These are phyloP conservation scores for Termitomyces sp. DNA, from an alignment of 768 basidiomycete species.

Conservation along the genomic window DNA sequence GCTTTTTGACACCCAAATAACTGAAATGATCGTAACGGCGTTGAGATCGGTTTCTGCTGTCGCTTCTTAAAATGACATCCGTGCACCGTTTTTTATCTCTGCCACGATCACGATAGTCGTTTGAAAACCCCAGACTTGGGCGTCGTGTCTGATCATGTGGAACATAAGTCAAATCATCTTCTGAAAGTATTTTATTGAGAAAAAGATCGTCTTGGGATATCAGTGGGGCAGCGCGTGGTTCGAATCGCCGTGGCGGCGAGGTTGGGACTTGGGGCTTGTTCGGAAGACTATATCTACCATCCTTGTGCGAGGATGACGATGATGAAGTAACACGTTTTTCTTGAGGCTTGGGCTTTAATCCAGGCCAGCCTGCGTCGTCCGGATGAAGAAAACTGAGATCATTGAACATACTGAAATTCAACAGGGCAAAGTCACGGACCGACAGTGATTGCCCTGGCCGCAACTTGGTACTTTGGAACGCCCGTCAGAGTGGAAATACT, in stretches of 20 bases:
- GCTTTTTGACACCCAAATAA: conserved; percentile 10
- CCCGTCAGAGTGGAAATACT: conserved; percentile 47
- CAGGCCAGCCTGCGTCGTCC: conserved; percentile 37
- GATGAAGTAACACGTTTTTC: conserved; percentile 10
- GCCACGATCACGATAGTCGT: conserved; percentile 6
- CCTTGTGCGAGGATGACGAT: not conserved
- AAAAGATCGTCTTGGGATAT: conserved; percentile 41
- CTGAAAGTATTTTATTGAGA: conserved; percentile 24
- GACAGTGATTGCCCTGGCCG: conserved; percentile 42
- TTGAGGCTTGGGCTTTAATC: conserved; percentile 16
- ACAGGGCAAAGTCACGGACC: conserved; percentile 26
- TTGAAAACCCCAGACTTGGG: conserved; percentile 1
- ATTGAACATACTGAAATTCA: not conserved
- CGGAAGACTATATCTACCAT: not conserved
- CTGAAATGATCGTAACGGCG: conserved; percentile 7
- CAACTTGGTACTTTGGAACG: conserved; percentile 37
- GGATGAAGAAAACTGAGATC: conserved; percentile 42
- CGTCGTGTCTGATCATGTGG: conserved; percentile 1
- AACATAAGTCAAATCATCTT: conserved; percentile 11
- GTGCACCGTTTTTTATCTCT: conserved; percentile 8
- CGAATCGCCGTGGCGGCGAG: conserved; percentile 9
- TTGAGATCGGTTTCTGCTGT: conserved; percentile 6
- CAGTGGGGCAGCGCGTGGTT: conserved; percentile 29
- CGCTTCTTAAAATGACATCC: conserved; percentile 1
- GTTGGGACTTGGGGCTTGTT: not conserved